Evolutionary conservation across 768 basidiomycete species (phyloP), one percentile per base, ranked within the genome.

Genomic region (Termitomyces sp.): DNA sequence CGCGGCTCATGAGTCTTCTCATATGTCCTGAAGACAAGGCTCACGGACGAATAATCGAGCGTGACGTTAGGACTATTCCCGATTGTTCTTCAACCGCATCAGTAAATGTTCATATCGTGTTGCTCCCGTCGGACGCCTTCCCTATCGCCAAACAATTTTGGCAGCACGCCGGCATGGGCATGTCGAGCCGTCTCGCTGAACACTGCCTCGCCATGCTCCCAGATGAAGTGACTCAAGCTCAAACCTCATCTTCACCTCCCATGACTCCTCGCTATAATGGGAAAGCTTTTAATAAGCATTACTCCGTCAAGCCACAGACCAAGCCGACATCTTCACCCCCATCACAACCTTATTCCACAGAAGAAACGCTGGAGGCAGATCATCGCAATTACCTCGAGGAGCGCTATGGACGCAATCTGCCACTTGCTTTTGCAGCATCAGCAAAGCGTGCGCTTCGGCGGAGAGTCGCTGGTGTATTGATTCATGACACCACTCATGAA

Each of bases 131-230:
- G 2, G 79, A 83, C 4, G 71, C 81, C 4, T 87, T 81, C 65
- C 67, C 80, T 9, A 70, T 88, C 7, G 93, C 92, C 8, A 96
- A 91, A 69, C 82, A 93, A 70, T 98, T 95, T 72, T 98, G 96
- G 96, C 95, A 98, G 65, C 96, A 98, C 70, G 86, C 89, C 0
- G 96, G 96, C 0, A 75, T 89, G 59, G 95, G 95, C 1, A 87
- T 99, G 43, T 93, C 91, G 3, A 94, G 91, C 61, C 86, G 96
- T 7, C 74, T 89, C 20, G 94, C 94, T 4, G 93, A 95, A 60
- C 79, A 85, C 58, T 94, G 91, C 68, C 77, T 98, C 46, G 77
- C 85, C 32, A 75, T 93, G 65, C 77, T 95, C 1, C 82, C 85
- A 0, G 81, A 81, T 32, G 75, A 77, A 35, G 41, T 68, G 33